These are phyloP conservation scores for Apiospora malaysiana DNA, from an alignment of 2,329 filamentous ascomycete genomes.

Conservation along the genomic window DNA sequence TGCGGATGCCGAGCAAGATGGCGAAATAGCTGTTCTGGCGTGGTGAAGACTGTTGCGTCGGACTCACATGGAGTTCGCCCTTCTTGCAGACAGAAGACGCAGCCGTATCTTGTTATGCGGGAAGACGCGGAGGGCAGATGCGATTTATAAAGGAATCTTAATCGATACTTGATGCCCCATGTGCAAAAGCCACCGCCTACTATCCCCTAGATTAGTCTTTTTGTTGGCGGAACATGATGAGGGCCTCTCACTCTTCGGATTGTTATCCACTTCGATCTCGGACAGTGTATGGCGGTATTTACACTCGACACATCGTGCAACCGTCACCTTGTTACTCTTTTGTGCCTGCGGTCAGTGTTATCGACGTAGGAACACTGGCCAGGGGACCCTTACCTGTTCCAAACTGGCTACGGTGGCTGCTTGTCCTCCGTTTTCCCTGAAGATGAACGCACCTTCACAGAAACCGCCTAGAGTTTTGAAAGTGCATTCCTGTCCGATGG, in stretches of 20 bases:
- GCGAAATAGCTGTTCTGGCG: conserved; percentile 55
- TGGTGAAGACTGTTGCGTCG: conserved; percentile 64
- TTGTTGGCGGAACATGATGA: background rate
- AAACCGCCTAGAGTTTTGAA: conserved; percentile 44
- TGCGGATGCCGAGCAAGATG: conserved; percentile 61
- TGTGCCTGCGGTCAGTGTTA: background rate
- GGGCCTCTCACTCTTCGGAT: conserved; percentile 29
- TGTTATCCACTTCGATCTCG: conserved; percentile 27
- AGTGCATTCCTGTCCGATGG: conserved; percentile 44
- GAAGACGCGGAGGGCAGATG: conserved; percentile 42
- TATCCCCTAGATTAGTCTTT: conserved; percentile 25
- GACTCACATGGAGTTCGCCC: conserved; percentile 57
- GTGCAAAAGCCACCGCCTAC: conserved; percentile 42
- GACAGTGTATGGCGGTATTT: conserved; percentile 28
- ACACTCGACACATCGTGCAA: conserved; percentile 35
- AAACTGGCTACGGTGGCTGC: conserved; percentile 41
- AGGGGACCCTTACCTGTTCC: conserved; percentile 29
- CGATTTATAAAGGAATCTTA: conserved; percentile 50
- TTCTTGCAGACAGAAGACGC: conserved; percentile 58
- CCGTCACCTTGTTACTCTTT: conserved; percentile 23
- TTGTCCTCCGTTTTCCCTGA: conserved; percentile 42
- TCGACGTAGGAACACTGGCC: too few species aligned
- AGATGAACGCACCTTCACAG: conserved; percentile 46
- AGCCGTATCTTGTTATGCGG: conserved; percentile 53
- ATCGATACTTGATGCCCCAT: conserved; percentile 44